Conservation (phyloP, 1,139 yeast species). For the Blastobotrys proliferans region DNA sequence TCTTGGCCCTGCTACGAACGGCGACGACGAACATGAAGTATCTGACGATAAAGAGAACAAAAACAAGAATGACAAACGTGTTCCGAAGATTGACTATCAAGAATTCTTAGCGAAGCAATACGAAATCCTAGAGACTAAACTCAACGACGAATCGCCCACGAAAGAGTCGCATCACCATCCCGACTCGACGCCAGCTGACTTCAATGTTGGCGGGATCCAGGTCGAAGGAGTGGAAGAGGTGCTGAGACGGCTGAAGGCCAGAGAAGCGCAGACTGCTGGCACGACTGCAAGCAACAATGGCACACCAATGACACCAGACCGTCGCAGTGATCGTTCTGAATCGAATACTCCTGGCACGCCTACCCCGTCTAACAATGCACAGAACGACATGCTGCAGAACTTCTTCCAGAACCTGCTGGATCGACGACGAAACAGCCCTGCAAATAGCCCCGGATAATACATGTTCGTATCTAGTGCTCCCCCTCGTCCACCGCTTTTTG, state of each 20-base stretch:
- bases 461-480: neutral
- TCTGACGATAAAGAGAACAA: conserved; percentile 10
- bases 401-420: conserved; percentile 30
- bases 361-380: conserved; percentile 11
- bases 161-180: neutral
- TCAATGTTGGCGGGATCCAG: conserved; percentile 32
- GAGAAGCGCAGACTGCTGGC: conserved; percentile 19
- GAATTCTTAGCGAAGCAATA: conserved; percentile 26
- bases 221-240: conserved; percentile 30
- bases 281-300: too few relatives aligned
- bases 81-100: conserved; percentile 23
- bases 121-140: conserved; percentile 19
- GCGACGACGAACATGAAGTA: conserved; percentile 7
- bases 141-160: conserved; percentile 9
- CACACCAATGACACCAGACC: conserved; percentile 22
- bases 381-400: conserved; percentile 29
- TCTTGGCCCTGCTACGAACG: neutral
- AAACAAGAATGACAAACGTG: neutral
- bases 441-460: conserved; percentile 8
- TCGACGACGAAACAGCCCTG: conserved; percentile 16
- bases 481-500: too few relatives aligned
- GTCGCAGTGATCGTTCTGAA: conserved; percentile 17
- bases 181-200: conserved; percentile 11
- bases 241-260: conserved; percentile 25
- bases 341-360: conserved; percentile 19